phyloP scores from a whole-genome alignment of 148 eudicot genomes.

The Rhododendron griersonianum region DNA sequence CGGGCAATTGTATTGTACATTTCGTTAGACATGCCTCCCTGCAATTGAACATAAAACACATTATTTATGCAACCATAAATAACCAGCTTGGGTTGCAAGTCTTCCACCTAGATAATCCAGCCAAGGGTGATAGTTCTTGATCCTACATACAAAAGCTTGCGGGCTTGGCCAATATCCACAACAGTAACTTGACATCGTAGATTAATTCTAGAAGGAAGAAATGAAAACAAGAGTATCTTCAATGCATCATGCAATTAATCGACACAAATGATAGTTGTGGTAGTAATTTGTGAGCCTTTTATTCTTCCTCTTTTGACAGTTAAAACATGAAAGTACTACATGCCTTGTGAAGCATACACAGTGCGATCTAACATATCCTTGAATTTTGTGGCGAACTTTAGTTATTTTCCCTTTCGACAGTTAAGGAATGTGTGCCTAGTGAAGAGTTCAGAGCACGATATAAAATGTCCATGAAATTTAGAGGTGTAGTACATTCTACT shows the following conservation, averaged over 20 bases:
- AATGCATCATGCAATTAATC: neutral
- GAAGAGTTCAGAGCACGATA: neutral
- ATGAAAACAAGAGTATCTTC: neutral
- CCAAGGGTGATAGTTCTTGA: neutral
- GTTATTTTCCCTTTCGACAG: neutral
- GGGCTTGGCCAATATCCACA: neutral
- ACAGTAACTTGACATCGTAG: neutral
- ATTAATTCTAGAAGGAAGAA: neutral
- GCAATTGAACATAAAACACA: constrained; percentile 20
- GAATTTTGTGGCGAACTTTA: neutral
- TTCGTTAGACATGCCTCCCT: constrained; percentile 99
- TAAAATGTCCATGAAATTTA: neutral
- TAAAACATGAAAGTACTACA: neutral
- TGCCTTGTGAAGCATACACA: no score
- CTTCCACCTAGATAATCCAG: neutral
- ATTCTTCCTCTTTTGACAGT: neutral
- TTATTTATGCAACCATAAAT: neutral
- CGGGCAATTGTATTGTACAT: constrained; percentile 90
- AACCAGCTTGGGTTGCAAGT: neutral
- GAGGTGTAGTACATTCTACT: neutral
- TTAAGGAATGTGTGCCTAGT: neutral
- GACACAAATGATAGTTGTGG: neutral
- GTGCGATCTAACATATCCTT: no score
- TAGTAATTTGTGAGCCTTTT: neutral
- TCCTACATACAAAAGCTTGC: neutral